Percentiles rank a stretch among this genome's conserved stretches.
phyloP scores from a whole-genome alignment of 1,139 yeast genomes.

The Candida smagusa region DNA sequence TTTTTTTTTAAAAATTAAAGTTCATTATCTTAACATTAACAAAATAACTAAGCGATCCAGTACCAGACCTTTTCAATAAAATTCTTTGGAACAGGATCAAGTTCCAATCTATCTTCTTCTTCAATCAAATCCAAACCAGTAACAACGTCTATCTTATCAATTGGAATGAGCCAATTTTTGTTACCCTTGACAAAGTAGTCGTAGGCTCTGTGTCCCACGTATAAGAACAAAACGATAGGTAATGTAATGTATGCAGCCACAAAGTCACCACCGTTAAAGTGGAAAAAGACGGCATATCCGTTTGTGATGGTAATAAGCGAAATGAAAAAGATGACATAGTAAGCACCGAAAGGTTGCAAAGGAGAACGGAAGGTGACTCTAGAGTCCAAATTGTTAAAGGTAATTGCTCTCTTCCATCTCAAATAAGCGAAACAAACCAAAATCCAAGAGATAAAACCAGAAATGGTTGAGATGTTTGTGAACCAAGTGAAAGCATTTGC shows the following conservation, averaged over 20 bases:
- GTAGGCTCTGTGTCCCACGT: slow-evolving; percentile 39
- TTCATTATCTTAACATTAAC: too few species aligned
- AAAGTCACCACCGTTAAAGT: slow-evolving; percentile 49
- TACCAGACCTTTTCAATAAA: slow-evolving; percentile 19
- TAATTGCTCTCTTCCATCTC: slow-evolving; percentile 54
- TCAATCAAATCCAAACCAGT: slow-evolving; percentile 43
- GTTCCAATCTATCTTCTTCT: slow-evolving; percentile 21
- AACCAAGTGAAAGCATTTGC: slow-evolving; percentile 61
- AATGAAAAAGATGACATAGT: slow-evolving; percentile 46
- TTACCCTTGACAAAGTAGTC: slow-evolving; percentile 27
- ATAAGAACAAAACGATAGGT: slow-evolving; percentile 50
- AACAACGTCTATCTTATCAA: slow-evolving; percentile 40
- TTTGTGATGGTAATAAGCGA: slow-evolving; percentile 49
- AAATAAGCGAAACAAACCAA: slow-evolving; percentile 44
- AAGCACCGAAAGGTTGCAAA: slow-evolving; percentile 51
- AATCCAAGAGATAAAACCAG: slow-evolving; percentile 71
- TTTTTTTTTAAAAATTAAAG: too few species aligned
- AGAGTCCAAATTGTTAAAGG: slow-evolving; percentile 36
- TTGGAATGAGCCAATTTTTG: slow-evolving; percentile 33
- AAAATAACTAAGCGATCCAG: slow-evolving; percentile 15
- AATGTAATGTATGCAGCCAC: slow-evolving; percentile 61
- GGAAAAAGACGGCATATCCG: slow-evolving; percentile 58
- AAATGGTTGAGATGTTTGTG: slow-evolving; percentile 67
- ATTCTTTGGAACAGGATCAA: slow-evolving; percentile 18
- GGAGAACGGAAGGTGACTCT: slow-evolving; percentile 48